Evolutionary conservation across 2,329 filamentous ascomycete genomes (phyloP), one percentile per base, ranked within the genome.

Genomic region (Clarireedia sp.): DNA sequence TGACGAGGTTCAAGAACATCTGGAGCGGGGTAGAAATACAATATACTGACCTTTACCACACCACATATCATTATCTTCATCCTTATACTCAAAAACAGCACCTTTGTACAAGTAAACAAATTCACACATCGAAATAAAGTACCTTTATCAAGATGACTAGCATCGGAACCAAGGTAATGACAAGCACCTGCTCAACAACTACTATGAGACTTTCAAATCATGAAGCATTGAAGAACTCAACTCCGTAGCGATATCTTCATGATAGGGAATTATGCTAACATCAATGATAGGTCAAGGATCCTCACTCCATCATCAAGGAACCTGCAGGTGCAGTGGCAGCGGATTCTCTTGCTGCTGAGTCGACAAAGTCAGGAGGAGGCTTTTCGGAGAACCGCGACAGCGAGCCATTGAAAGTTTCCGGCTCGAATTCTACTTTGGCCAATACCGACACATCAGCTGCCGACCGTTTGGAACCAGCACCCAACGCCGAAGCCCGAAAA

Each of bases 271-370:
- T 24, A 16, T 16, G 12, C 43, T 46, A 46, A 46, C 43, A 46
- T 23, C 23, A n/a, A 5, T 26, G 4, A 24, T 14, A 82, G 75
- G 78, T 80, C 58, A 71, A 70, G 17, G 70, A 70, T 45, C 74
- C 76, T 54, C 70, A 78, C 47, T 78, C 81, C 26, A 55, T 66
- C 1, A 64, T 76, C 57, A 68, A 73, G 16, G 89, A 94, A 69
- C 73, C 77, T 14, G 74, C 85, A 5, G 89, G 89, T 51, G 64
- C 75, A 24, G 77, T 92, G 1, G 72, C 78, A 45, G 74, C 78
- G 14, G 87, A 86, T 70, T 92, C 87, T 6, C 82, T 95, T 5
- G 89, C 89, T 10, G 85, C 82, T 57, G 85, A 92, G 65, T 94
- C 88, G 0, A 71, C 82, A 57, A 72, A 75, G 47, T 62, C 73